Evolutionary conservation across 2,329 filamentous ascomycete species (phyloP).

Genomic region (Penicillium sp.): DNA sequence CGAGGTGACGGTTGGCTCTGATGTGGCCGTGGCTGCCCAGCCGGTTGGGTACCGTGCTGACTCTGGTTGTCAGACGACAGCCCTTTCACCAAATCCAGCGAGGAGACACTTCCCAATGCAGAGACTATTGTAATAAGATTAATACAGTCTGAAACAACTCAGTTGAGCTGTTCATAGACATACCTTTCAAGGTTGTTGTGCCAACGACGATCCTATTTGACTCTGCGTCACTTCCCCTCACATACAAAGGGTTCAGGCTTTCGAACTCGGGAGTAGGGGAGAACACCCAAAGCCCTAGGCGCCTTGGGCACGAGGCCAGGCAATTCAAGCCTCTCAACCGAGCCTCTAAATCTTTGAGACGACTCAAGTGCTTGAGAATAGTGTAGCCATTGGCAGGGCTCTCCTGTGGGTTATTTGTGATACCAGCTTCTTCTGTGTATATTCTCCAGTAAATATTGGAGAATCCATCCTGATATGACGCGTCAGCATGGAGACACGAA

Average conservation of each 20-base stretch:
- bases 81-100: slow-evolving; percentile 36
- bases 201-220: slow-evolving; percentile 33
- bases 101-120: slow-evolving; percentile 36
- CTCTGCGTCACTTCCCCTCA: slow-evolving; percentile 25
- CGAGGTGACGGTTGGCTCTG: slow-evolving; percentile 25
- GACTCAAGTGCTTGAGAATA: slow-evolving; percentile 39
- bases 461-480: slow-evolving; percentile 39
- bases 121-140: slow-evolving; percentile 26
- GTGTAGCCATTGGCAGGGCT: slow-evolving; percentile 37
- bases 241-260: slow-evolving; percentile 30
- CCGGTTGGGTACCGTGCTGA: slow-evolving; percentile 16
- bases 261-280: slow-evolving; percentile 41
- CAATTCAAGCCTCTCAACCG: slow-evolving; percentile 37
- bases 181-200: slow-evolving; percentile 36
- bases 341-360: slow-evolving; percentile 41
- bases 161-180: not conserved
- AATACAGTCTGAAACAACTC: not conserved
- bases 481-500: slow-evolving; percentile 20
- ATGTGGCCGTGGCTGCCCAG: slow-evolving; percentile 25
- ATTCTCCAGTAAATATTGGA: slow-evolving; percentile 45
- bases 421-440: slow-evolving; percentile 39
- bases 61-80: slow-evolving; percentile 33
- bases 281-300: slow-evolving; percentile 42
- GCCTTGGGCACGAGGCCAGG: slow-evolving; percentile 39
- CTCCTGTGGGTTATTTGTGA: slow-evolving; percentile 30